Evolutionary conservation across 2,329 filamentous ascomycete species (phyloP).

Genomic region (Fusarium algeriense): DNA sequence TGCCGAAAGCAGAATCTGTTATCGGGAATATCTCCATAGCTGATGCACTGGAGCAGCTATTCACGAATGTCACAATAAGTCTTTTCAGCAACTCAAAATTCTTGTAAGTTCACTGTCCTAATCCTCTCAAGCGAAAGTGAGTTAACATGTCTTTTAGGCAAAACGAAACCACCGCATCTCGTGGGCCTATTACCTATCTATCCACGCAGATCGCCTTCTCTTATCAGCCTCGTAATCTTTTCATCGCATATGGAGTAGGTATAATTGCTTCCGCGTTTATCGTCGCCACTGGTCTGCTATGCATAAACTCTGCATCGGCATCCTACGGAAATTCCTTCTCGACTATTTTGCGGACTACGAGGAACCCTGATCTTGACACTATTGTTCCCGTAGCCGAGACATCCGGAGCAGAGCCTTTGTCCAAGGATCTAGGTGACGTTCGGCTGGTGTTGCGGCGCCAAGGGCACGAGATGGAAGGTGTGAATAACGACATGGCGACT

Average conservation of each 20-base stretch:
- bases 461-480: accelerated
- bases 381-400: neutral
- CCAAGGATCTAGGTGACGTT: neutral
- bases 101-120: neutral
- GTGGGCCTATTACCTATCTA: neutral
- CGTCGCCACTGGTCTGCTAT: neutral
- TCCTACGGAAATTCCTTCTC: constrained; percentile 15
- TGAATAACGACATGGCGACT: neutral
- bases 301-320: neutral
- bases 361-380: constrained; percentile 9
- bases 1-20: accelerated
- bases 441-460: neutral
- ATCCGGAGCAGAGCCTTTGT: constrained; percentile 6
- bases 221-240: constrained; percentile 19
- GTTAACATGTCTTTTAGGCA: neutral
- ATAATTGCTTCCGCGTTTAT: accelerated
- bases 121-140: accelerated
- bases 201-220: constrained; percentile 1
- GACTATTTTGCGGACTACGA: constrained; percentile 14
- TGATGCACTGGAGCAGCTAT: constrained; percentile 1
- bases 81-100: constrained; percentile 2
- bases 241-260: constrained; percentile 8
- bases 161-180: constrained; percentile 2
- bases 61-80: constrained; percentile 6
- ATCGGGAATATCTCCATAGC: constrained; percentile 2